Base-by-base conservation (phyloP, 2,329 filamentous ascomycete genomes). In the Pleurostoma richardsiae region DNA sequence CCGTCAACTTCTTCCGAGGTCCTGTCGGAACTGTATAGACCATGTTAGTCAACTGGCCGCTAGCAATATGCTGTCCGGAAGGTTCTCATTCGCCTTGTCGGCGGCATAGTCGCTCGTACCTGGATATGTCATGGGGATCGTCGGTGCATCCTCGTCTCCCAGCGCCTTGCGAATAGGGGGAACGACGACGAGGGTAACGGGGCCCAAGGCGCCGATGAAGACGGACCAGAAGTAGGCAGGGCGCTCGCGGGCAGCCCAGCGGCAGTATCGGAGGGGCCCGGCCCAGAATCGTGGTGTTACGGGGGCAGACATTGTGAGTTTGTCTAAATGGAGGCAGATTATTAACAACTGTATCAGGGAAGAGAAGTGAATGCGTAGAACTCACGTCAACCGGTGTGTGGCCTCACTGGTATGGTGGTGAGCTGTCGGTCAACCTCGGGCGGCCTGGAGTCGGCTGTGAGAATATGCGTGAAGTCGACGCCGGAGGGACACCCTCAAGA, bases 221-320 rank as follows among this genome's bases (percentile, higher is more conserved):
- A 89, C 73, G 59, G 88, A 90, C 80, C 83, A 97, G 78, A 96
- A 95, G 73, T 90, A 86, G 49, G 90, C 90, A 44, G 94, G 94
- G 67, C 87, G 88, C 69, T 94, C 86, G 71, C 90, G 85, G 43
- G 88, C 79, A 45, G 90, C 84, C 90, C 91, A 97, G 70, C 85
- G 85, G 61, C 88, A 71, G 82, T 96, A 97, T 59, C 83, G 83
- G 65, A 95, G 62, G 54, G 94, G 94, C 49, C 80, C 78, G 56
- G 82, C 79, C 83, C 86, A 96, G 86, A 99, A 96, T 60, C 77
- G 76, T 59, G 90, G 86, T 46, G 79, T 76, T 50, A 77, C 58
- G 19, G 19, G 19, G 59, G 70, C 60, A 53, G 80, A 77, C 85
- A 90, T 90, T 54, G 63, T 63, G 52, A 46, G 48, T 46, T 48